Base-by-base conservation (phyloP, 169 alveolate genomes). In the Cryptosporidium meleagridis region DNA sequence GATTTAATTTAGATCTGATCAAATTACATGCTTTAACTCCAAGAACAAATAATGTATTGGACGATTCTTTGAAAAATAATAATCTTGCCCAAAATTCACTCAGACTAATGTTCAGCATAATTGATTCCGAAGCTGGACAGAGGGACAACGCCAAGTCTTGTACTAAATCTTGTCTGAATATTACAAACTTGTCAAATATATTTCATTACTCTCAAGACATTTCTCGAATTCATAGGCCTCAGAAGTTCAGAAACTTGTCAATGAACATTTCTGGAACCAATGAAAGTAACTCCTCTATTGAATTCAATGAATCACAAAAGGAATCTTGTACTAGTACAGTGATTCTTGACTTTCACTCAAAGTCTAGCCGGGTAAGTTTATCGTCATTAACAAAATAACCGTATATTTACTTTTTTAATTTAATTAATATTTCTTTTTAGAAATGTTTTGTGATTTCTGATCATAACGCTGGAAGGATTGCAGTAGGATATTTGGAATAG, bases 401-500 rank as follows among this genome's bases (percentile, higher is more conserved):
- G 14, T 29, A 10, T 37, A 14, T 23, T n/a, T 37, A 3, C 72
- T 31, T 2, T 2, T n/a, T 18, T 14, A n/a, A 35, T 52, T 48
- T 48, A 14, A 48, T 48, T 16, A 3, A 23, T 33, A 3, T 21
- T 8, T 55, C 29, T 80, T 18, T 41, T 37, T 29, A 80, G 89
- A 80, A 65, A 33, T 65, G 7, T 21, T 80, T 62, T 67, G 16
- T 80, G 0, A 37, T 65, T 44, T 59, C 89, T 3, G 89, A 80
- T 41, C 16, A n/a, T 23, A 62, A n/a, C 7, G 39, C 80, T 33
- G 89, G 89, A 8, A 59, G 89, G 48, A 80, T 80, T 12, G 89
- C 80, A 4, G 44, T 80, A 18, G 89, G 89, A 31, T 44, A 16
- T n/a, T 18, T 80, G 18, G 69, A 80, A 18, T 62, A 45, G 37